These are phyloP conservation scores for Paecilomyces niveus DNA, from an alignment of 2,329 filamentous ascomycete species.

Conservation along the genomic window DNA sequence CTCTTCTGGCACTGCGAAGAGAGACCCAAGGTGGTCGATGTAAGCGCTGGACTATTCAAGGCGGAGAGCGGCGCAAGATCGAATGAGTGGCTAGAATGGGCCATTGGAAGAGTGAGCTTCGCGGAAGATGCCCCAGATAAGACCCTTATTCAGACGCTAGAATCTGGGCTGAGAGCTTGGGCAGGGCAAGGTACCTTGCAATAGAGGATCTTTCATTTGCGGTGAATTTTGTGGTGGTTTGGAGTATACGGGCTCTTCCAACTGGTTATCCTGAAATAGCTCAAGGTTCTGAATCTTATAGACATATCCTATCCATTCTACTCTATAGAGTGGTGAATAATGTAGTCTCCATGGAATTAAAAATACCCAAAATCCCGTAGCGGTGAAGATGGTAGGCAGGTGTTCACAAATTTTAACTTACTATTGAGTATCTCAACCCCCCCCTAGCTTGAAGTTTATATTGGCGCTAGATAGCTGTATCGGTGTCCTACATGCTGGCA, in stretches of 20 bases:
- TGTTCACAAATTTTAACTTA: too few relatives aligned
- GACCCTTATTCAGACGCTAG: conserved; percentile 20
- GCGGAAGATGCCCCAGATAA: conserved; percentile 44
- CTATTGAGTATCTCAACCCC: too few relatives aligned
- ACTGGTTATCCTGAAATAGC: too few relatives aligned
- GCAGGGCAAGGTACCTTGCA: neutral
- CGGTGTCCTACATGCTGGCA: too few relatives aligned
- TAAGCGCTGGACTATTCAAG: conserved; percentile 54
- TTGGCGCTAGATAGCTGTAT: neutral
- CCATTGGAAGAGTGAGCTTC: conserved; percentile 52
- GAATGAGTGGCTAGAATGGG: conserved; percentile 58
- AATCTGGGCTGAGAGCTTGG: conserved; percentile 14
- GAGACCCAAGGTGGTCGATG: conserved; percentile 53
- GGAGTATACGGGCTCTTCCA: too few relatives aligned
- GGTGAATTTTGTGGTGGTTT: neutral
- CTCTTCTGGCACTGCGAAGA: conserved; percentile 55
- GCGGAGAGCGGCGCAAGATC: conserved; percentile 47
- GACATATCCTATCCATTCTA: too few relatives aligned
- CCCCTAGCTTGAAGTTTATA: neutral
- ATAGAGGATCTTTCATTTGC: neutral
- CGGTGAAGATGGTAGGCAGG: too few relatives aligned
- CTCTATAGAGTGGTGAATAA: too few relatives aligned
- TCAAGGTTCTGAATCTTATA: too few relatives aligned
- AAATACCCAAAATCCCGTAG: too few relatives aligned
- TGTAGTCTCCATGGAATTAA: too few relatives aligned